Base-by-base conservation (phyloP, 257 asterid species). In the Solanum rostratum region DNA sequence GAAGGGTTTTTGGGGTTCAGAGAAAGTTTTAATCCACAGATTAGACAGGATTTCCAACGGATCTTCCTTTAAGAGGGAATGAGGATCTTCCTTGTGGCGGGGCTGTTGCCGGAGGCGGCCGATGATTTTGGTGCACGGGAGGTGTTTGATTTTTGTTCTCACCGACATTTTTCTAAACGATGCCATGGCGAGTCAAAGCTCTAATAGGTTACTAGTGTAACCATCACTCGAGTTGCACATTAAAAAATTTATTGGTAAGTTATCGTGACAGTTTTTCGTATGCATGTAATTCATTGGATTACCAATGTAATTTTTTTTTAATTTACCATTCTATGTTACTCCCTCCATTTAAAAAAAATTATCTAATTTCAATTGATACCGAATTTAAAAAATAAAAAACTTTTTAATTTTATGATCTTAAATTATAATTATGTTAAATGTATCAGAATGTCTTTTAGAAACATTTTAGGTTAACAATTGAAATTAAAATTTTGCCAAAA, bases 11-110 rank as follows among this genome's bases (percentile, higher is more conserved):
- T 87, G 86, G 54, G 91, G 89, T 89, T 92, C 91, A 63, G 98
- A 88, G 90, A 92, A 96, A 54, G 98, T 92, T 83, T 93, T 95
- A 39, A 92, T 95, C 98, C 99, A 96, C 49, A 96, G 90, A 86
- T 92, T 92, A 0, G 98, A 92, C 0, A 96, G 92, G 46, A 92
- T 88, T 87, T 93, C 91, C 66, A 96, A 69, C 0, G 99, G 98
- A 57, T 95, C 98, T 86, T 96, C 94, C 78, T 92, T 96, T 71
- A 96, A 91, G 3, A 90, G 93, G 49, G 92, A 70, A 81, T 92
- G 63, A 0, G 96, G 94, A 76, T 93, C 95, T 83, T 88, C 39
- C 27, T 62, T 24, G 11, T 60, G 68, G 70, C 41, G 20, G 70
- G 19, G 39, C 19, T 57, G 80, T n/a, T 39, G 90, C 85, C 37